Conservation (phyloP, 129 eudicot species). For the Flaveria sonorensis region DNA sequence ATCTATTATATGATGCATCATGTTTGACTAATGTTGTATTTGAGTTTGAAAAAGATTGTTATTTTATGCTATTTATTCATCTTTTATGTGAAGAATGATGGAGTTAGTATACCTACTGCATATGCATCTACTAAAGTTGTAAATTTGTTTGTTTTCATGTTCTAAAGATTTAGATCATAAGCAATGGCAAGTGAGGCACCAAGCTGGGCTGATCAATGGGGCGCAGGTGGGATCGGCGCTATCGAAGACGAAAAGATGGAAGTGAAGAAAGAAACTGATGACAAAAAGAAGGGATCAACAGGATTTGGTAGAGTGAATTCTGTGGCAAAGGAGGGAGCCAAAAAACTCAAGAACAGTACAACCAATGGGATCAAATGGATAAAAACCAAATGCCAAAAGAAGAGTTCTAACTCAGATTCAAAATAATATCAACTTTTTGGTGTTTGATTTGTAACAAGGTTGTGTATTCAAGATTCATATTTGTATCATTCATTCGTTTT, state of each 20-base stretch:
- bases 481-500: conserved; percentile 20
- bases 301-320: conserved; percentile 33
- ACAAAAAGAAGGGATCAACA: conserved; percentile 54
- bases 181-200: conserved; percentile 64
- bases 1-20: background rate
- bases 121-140: background rate
- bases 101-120: background rate
- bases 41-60: background rate
- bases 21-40: background rate
- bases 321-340: conserved; percentile 35
- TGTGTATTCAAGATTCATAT: conserved; percentile 25
- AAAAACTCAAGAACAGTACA: conserved; percentile 62
- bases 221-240: conserved; percentile 92
- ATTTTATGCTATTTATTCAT: background rate
- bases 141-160: background rate
- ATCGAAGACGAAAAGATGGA: conserved; percentile 52
- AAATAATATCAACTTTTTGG: conserved; percentile 14
- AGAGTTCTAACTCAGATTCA: conserved; percentile 37
- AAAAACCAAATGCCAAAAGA: conserved; percentile 66
- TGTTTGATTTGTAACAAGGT: conserved; percentile 20
- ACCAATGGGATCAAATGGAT: conserved; percentile 79
- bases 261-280: conserved; percentile 41
- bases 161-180: conserved; percentile 1
- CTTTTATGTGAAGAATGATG: background rate
- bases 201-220: conserved; percentile 99